Percentiles rank a stretch among this genome's conserved stretches.
phyloP scores from a whole-genome alignment of 495 filamentous ascomycete species.

The Pseudoneurospora amorphoporcata region DNA sequence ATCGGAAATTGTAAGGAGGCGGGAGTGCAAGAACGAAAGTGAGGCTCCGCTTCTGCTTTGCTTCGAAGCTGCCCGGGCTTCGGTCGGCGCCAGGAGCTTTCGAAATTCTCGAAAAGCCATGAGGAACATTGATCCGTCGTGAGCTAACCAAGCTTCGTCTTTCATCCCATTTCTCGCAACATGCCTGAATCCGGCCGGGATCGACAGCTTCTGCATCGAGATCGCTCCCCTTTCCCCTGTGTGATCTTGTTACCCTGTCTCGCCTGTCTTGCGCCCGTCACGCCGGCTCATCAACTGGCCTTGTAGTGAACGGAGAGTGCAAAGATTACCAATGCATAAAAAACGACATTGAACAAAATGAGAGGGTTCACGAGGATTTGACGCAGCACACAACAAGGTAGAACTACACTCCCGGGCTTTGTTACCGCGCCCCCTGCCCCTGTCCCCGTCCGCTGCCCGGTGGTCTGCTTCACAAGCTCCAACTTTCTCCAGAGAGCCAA shows the following conservation, averaged over 20 bases:
- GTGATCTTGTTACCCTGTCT: not conserved
- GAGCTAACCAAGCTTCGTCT: not conserved
- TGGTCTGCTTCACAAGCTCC: not conserved
- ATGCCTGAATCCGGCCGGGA: not conserved
- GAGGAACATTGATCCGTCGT: not conserved
- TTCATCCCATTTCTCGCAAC: not conserved
- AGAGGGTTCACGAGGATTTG: not conserved
- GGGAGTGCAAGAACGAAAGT: not conserved
- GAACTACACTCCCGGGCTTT: not conserved
- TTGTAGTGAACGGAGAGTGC: not conserved
- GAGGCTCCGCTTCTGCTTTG: not conserved
- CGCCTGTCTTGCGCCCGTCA: not conserved
- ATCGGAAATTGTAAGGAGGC: not conserved
- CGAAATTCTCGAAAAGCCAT: not conserved
- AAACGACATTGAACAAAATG: not conserved
- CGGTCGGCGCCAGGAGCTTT: not conserved
- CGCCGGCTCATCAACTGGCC: too few species aligned
- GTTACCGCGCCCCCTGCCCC: not conserved
- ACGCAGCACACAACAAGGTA: not conserved
- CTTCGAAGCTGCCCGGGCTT: not conserved
- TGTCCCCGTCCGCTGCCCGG: not conserved
- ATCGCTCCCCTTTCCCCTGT: not conserved
- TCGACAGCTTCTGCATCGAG: not conserved
- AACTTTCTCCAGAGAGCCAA: not conserved
- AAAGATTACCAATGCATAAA: not conserved